These are phyloP conservation scores for Dendryphion nanum DNA, from an alignment of 2,329 filamentous ascomycete species.

Conservation along the genomic window DNA sequence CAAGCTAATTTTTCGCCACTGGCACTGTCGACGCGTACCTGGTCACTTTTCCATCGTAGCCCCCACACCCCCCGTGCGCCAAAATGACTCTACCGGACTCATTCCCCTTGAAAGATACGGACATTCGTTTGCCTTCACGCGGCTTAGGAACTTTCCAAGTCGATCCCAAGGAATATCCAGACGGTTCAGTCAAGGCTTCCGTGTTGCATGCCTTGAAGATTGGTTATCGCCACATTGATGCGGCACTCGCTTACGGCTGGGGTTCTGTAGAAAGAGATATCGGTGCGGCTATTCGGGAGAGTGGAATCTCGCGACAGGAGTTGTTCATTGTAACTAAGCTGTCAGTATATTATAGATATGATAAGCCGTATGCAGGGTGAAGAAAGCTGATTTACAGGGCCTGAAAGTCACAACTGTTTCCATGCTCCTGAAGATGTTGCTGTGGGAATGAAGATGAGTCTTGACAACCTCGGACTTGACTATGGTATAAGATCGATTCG, in stretches of 20 bases:
- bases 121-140: neutral
- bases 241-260: constrained; percentile 1
- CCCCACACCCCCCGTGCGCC: no score
- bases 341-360: neutral
- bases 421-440: constrained; percentile 3
- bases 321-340: constrained; percentile 39
- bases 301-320: constrained; percentile 46
- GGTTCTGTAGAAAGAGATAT: constrained; percentile 1
- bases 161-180: neutral
- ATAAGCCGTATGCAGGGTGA: no score
- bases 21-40: no score
- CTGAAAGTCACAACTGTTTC: constrained; percentile 1
- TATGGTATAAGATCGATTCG: constrained; percentile 1
- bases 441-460: constrained; percentile 1
- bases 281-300: constrained; percentile 42
- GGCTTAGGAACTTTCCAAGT: constrained; percentile 2
- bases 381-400: no score
- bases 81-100: constrained; percentile 11
- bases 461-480: constrained; percentile 3
- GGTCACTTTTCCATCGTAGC: no score
- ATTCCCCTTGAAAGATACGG: constrained; percentile 2
- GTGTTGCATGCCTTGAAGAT: constrained; percentile 62
- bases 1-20: no score
- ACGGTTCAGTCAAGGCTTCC: constrained; percentile 1
- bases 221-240: constrained; percentile 44